These are phyloP conservation scores for Colletotrichum sublineola DNA, from an alignment of 2,329 filamentous ascomycete genomes.

Conservation along the genomic window DNA sequence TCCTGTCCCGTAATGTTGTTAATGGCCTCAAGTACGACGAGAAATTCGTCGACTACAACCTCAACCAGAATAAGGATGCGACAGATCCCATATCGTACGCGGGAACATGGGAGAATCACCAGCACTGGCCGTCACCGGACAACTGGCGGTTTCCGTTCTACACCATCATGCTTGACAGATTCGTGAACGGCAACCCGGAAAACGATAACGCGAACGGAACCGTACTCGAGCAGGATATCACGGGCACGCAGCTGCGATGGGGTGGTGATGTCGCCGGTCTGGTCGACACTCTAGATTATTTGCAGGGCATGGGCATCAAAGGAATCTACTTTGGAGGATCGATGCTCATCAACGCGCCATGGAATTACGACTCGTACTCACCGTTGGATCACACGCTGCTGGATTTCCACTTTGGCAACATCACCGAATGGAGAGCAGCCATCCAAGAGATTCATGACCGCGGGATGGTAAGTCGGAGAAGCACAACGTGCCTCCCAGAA, in stretches of 20 bases:
- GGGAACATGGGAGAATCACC: conserved; percentile 66
- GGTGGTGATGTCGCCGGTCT: conserved; percentile 74
- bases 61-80: conserved; percentile 71
- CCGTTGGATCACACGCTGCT: conserved; percentile 73
- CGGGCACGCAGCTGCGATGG: conserved; percentile 72
- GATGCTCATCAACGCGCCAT: conserved; percentile 73
- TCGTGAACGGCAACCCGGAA: conserved; percentile 73
- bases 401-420: conserved; percentile 73
- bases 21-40: conserved; percentile 48
- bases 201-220: conserved; percentile 75
- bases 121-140: conserved; percentile 65
- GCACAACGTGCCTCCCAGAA: neutral
- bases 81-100: conserved; percentile 69
- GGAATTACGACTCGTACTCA: conserved; percentile 71
- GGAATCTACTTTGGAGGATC: conserved; percentile 73
- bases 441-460: conserved; percentile 71
- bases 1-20: conserved; percentile 39
- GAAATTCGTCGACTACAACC: conserved; percentile 63
- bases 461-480: conserved; percentile 64
- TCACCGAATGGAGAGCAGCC: conserved; percentile 68
- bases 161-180: conserved; percentile 73
- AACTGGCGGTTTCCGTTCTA: conserved; percentile 78
- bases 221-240: conserved; percentile 70
- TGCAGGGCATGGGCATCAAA: conserved; percentile 75
- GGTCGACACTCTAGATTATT: conserved; percentile 72